Evolutionary conservation across 2,329 filamentous ascomycete genomes (phyloP).

Genomic region (Pseudogymnoascus sp.): DNA sequence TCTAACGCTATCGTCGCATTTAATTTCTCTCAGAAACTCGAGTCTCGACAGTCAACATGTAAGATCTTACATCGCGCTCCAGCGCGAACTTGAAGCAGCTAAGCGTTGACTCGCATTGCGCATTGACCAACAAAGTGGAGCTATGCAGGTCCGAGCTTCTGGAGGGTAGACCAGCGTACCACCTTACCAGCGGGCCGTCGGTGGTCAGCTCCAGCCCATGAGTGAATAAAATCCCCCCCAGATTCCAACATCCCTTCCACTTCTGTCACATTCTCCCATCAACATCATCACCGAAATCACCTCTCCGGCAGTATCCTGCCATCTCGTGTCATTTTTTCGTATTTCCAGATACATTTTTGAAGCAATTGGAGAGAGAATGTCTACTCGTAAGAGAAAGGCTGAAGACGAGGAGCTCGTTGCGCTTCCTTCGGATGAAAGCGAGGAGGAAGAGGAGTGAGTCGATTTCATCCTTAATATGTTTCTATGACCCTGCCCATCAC

Average conservation of each 20-base stretch:
- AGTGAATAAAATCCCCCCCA: conserved; percentile 4
- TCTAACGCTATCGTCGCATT: not conserved
- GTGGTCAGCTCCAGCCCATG: conserved; percentile 5
- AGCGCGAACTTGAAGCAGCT: conserved; percentile 1
- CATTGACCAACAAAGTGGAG: conserved; percentile 8
- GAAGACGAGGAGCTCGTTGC: conserved; percentile 27
- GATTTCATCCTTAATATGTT: not conserved
- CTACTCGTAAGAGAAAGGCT: conserved; percentile 22
- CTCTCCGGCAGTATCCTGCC: not conserved
- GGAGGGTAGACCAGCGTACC: not conserved
- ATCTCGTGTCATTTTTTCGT: not conserved
- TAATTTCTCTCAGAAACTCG: conserved; percentile 5
- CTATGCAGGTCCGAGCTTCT: conserved; percentile 9
- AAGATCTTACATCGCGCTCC: not conserved
- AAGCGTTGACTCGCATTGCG: conserved; percentile 4
- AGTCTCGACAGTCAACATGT: not conserved
- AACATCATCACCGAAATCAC: conserved; percentile 8
- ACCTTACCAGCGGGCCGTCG: not conserved
- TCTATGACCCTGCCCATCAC: not conserved
- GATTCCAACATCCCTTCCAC: not conserved
- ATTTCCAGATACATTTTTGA: not conserved
- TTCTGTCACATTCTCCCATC: conserved; percentile 6
- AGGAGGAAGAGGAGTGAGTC: conserved; percentile 28
- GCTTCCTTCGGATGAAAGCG: conserved; percentile 25
- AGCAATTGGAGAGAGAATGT: not conserved